Evolutionary conservation across 768 basidiomycete species (phyloP).

Genomic region (Psilocybe sp.): DNA sequence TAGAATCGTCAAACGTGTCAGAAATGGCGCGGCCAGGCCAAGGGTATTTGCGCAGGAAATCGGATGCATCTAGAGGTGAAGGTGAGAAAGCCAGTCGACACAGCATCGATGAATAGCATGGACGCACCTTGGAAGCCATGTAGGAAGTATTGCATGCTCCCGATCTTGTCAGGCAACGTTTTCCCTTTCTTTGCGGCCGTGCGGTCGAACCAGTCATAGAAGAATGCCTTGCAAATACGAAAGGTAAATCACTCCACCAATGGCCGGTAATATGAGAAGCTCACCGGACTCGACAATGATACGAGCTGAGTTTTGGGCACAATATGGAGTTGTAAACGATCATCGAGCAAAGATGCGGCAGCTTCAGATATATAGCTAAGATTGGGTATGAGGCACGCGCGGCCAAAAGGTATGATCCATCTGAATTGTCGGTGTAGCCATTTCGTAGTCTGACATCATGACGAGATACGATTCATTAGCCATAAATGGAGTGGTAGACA

Average conservation of each 20-base stretch:
- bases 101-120: background rate
- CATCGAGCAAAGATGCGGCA: slow-evolving; percentile 81
- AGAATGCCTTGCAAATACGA: slow-evolving; percentile 62
- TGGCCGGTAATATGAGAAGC: slow-evolving; percentile 20
- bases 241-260: background rate
- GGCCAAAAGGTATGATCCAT: slow-evolving; percentile 89
- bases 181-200: slow-evolving; percentile 82
- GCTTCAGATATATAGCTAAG: slow-evolving; percentile 89
- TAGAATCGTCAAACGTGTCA: slow-evolving; percentile 84
- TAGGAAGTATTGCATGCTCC: slow-evolving; percentile 87
- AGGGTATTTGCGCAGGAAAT: slow-evolving; percentile 81
- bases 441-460: slow-evolving; percentile 66
- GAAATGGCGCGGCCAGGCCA: slow-evolving; percentile 84
- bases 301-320: slow-evolving; percentile 87
- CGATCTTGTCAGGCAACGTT: slow-evolving; percentile 81
- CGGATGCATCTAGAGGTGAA: slow-evolving; percentile 67
- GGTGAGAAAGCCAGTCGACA: background rate
- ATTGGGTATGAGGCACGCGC: slow-evolving; percentile 87
- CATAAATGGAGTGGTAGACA: background rate
- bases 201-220: slow-evolving; percentile 89
- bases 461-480: background rate
- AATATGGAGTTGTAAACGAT: slow-evolving; percentile 69
- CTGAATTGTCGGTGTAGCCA: slow-evolving; percentile 87
- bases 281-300: slow-evolving; percentile 71
- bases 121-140: slow-evolving; percentile 73